A percentile compares a stretch with the other conserved stretches of the same genome.
Evolutionary conservation across 2,329 filamentous ascomycete genomes (phyloP).

Genomic region (Aspergillus neotritici): DNA sequence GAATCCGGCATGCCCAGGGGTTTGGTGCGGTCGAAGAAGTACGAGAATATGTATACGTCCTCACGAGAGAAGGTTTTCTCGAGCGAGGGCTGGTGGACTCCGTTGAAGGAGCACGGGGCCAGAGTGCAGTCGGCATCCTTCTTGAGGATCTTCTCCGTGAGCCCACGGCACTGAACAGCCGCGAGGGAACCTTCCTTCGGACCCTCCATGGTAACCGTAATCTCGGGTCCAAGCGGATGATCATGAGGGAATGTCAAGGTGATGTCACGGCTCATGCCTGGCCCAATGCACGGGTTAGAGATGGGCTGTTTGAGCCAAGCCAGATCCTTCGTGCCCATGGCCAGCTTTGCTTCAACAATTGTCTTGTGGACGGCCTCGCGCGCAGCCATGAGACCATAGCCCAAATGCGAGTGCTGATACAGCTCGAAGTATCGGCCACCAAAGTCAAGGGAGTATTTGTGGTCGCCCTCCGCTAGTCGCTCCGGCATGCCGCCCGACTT

Average conservation of each 20-base stretch:
- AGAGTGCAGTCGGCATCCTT: constrained; percentile 79
- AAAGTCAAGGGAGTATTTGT: constrained; percentile 90
- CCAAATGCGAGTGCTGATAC: constrained; percentile 97
- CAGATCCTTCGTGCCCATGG: constrained; percentile 54
- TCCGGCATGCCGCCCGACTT: constrained; percentile 74
- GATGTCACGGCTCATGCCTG: constrained; percentile 69
- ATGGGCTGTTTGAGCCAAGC: constrained; percentile 67
- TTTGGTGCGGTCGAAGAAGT: constrained; percentile 93
- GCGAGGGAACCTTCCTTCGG: constrained; percentile 59
- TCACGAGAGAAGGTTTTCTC: constrained; percentile 87
- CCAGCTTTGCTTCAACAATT: constrained; percentile 66
- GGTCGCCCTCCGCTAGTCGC: constrained; percentile 79
- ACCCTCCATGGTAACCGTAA: constrained; percentile 81
- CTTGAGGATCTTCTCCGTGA: constrained; percentile 83
- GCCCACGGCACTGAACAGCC: constrained; percentile 78
- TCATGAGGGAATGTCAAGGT: constrained; percentile 63
- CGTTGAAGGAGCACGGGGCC: constrained; percentile 96
- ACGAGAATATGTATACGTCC: constrained; percentile 94
- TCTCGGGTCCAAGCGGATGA: constrained; percentile 59
- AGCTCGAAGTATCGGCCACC: constrained; percentile 85
- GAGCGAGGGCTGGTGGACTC: constrained; percentile 86
- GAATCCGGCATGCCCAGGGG: constrained; percentile 97
- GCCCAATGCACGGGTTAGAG: constrained; percentile 78
- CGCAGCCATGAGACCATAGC: constrained; percentile 93
- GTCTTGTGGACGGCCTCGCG: constrained; percentile 76